These are phyloP conservation scores for Morella rubra DNA, from an alignment of 306 rosid species.

Conservation along the genomic window DNA sequence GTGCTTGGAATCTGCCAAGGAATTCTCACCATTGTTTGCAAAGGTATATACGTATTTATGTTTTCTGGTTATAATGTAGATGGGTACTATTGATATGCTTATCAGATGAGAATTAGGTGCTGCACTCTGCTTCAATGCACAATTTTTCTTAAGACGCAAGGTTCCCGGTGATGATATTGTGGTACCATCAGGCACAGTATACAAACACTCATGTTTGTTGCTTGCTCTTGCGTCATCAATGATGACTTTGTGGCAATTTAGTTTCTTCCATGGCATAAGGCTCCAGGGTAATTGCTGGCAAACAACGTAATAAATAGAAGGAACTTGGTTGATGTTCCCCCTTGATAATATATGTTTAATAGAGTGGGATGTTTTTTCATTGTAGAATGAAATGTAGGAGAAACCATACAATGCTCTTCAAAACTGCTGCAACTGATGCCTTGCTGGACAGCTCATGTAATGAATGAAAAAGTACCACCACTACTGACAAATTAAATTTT, in stretches of 20 bases:
- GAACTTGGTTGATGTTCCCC: not conserved
- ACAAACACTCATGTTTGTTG: not conserved
- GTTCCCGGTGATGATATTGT: not conserved
- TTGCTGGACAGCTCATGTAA: not conserved
- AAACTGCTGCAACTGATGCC: not conserved
- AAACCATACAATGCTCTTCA: not conserved
- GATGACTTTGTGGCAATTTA: not conserved
- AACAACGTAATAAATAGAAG: not conserved
- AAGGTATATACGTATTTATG: constrained; percentile 45
- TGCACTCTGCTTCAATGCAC: constrained; percentile 3
- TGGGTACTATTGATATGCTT: constrained; percentile 11
- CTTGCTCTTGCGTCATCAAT: not conserved
- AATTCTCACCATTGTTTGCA: constrained; percentile 64
- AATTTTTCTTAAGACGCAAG: not conserved
- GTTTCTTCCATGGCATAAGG: not conserved
- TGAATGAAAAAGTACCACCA: not conserved
- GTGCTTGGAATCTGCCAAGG: constrained; percentile 85
- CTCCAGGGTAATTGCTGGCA: not conserved
- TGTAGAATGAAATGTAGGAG: not conserved
- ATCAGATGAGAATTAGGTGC: not conserved
- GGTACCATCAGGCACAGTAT: not conserved
- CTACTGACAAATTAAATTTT: not conserved
- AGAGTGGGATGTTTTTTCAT: not conserved
- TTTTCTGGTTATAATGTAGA: not conserved
- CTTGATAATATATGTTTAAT: too few species aligned